Evolutionary conservation across 2,329 filamentous ascomycete genomes (phyloP), one percentile per base, ranked within the genome.

Genomic region (Penicillium vulpinum): DNA sequence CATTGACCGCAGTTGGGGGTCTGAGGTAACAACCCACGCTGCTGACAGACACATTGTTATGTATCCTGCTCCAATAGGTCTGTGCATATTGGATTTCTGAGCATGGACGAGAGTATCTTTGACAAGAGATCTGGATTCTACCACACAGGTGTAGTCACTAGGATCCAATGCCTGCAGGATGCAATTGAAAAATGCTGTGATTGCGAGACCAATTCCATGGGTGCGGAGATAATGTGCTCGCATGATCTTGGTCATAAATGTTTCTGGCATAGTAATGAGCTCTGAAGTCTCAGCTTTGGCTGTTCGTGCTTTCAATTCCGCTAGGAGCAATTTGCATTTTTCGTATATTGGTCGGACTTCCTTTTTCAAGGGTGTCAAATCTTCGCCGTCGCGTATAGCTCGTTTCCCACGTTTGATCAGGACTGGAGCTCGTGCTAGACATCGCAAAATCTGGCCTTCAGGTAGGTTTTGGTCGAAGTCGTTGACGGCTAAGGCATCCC

Each of bases 1-100:
- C n/a, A 57, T 54, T 1, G 31, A 26, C 21, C 60, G 59, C n/a
- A 69, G 35, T 1, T 51, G 22, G 4, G 46, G 35, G 43, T 73
- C 67, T 6, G 51, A 45, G 9, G 64, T 66, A 8, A 66, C 61
- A 13, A 61, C 39, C 67, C 66, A 72, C 21, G 67, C 67, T 6
- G 59, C 62, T 11, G 58, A 54, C 13, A 75, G 59, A 45, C 66
- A 68, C 16, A 74, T 13, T 15, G 63, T 29, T 3, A 75, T 59
- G 54, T 70, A 73, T 29, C 56, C 65, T 10, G 73, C 59, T 3
- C 71, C 74, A 38, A 76, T 53, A 0, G 74, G 74, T 26, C 70
- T 61, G 51, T 73, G 71, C 9, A 56, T 56, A 15, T 54, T 57
- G 1, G 67, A 68, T 3, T 61, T 40, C 26, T 70, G 62, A 0